Evolutionary conservation across 2,329 filamentous ascomycete species (phyloP), one percentile per base, ranked within the genome.

Genomic region (Cytospora paraplurivora): DNA sequence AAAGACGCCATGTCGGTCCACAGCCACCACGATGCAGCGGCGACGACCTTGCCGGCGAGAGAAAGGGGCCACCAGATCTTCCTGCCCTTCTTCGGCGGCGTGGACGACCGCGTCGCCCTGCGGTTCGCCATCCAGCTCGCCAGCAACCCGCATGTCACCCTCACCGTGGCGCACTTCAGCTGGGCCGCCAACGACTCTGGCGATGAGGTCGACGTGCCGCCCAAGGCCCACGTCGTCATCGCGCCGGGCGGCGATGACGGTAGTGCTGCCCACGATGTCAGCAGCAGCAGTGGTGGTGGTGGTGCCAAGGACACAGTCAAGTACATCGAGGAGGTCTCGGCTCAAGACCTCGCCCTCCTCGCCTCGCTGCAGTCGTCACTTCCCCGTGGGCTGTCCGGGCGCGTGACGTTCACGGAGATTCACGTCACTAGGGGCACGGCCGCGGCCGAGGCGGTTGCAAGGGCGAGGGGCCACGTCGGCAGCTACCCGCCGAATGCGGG

Each of bases 11-110:
- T 87, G 55, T 91, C 88, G 41, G 75, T 90, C 55, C 81, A 83
- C 65, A 86, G 85, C 68, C 62, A 76, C 66, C 76, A 82, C 41
- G 77, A 82, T 37, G 77, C 80, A 4, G 27, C 27, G 27, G 27
- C 27, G 27, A 4, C 82, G 0, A 76, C 83, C 21, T 78, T 83
- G 0, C 86, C 89, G 0, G 81, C 88, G 6, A 79, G 81, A 7
- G 85, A 91, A 70, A 88, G 87, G 66, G 87, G 86, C 41, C 92
- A 96, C 72, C 92, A 94, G 72, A 83, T 98, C 68, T 93, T 96
- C 73, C 81, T 96, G 60, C 90, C 93, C 0, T 98, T 92, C 76
- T 88, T 97, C 64, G 93, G 94, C 19, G 91, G 91, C 10, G 78
- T 81, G 1, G 95, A 99, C 71, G 94, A 97, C 71, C 85, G 87